phyloP scores from a whole-genome alignment of 2,329 filamentous ascomycete genomes.

The Arachnopeziza araneosa region DNA sequence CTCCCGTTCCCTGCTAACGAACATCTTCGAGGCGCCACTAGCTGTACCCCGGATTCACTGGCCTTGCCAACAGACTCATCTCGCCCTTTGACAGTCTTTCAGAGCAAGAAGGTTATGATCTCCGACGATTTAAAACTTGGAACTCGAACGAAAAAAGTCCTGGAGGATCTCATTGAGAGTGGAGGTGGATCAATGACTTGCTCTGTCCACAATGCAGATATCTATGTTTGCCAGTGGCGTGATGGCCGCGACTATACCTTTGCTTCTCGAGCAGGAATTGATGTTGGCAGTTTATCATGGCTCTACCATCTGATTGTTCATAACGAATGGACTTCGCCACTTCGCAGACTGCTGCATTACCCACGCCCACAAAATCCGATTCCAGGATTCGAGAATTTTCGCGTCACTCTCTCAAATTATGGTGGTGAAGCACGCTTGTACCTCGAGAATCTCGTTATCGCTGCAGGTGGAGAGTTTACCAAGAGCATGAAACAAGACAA shows the following conservation, averaged over 20 bases:
- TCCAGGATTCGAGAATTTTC: conserved; percentile 68
- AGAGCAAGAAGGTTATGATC: conserved; percentile 71
- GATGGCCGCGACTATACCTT: conserved; percentile 72
- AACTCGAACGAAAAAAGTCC: conserved; percentile 56
- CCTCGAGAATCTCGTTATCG: conserved; percentile 82
- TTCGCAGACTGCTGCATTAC: conserved; percentile 82
- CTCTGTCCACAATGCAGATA: conserved; percentile 65
- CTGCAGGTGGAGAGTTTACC: conserved; percentile 81
- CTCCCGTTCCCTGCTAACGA: conserved; percentile 52
- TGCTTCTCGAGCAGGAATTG: conserved; percentile 71
- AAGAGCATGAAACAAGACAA: conserved; percentile 95
- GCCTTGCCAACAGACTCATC: conserved; percentile 39
- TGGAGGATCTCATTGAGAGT: conserved; percentile 63
- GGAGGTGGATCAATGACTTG: conserved; percentile 67
- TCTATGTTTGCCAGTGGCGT: conserved; percentile 82
- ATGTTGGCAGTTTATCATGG: conserved; percentile 91
- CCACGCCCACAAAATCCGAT: conserved; percentile 74
- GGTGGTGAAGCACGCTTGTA: conserved; percentile 91
- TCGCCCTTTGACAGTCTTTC: conserved; percentile 67
- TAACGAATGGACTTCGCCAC: conserved; percentile 82
- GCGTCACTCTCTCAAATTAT: conserved; percentile 93
- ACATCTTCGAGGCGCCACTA: conserved; percentile 63
- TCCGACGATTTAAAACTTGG: conserved; percentile 69
- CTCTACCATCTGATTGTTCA: conserved; percentile 86
- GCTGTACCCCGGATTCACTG: conserved; percentile 38